phyloP scores from a whole-genome alignment of 441 rosid species.

The Viola pubescens region DNA sequence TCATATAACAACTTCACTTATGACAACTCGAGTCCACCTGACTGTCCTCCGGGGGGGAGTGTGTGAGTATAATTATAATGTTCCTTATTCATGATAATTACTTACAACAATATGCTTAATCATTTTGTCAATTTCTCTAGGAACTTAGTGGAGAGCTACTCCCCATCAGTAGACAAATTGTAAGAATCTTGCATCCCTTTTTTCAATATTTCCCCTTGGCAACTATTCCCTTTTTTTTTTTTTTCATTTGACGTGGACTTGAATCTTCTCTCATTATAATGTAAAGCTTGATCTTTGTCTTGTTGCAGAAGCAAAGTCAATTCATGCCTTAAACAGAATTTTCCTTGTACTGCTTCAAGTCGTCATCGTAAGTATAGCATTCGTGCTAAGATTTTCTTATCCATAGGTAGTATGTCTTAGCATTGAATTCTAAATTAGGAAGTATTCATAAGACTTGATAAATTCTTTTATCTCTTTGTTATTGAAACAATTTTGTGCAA shows the following conservation, averaged over 20 bases:
- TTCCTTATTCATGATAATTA: background rate
- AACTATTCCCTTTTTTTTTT: too few relatives aligned
- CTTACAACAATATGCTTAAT: conserved; percentile 1
- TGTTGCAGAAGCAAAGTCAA: conserved; percentile 46
- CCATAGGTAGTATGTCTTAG: too few relatives aligned
- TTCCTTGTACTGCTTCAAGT: conserved; percentile 49
- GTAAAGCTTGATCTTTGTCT: conserved; percentile 3
- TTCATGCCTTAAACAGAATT: conserved; percentile 55
- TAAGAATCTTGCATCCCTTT: conserved; percentile 31
- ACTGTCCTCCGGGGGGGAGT: conserved; percentile 45
- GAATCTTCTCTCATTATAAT: background rate
- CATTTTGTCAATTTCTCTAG: conserved; percentile 28
- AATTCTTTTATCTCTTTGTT: too few relatives aligned
- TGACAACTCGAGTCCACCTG: conserved; percentile 45
- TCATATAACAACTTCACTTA: conserved; percentile 70
- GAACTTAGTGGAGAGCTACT: conserved; percentile 78
- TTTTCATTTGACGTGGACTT: background rate
- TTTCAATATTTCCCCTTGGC: background rate
- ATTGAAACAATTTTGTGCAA: too few relatives aligned
- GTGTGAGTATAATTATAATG: conserved; percentile 41
- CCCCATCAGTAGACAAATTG: conserved; percentile 32
- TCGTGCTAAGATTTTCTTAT: too few relatives aligned
- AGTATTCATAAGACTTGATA: too few relatives aligned
- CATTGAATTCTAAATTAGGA: too few relatives aligned
- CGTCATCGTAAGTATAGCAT: conserved; percentile 37